These are phyloP conservation scores for Epichloe festucae DNA, from an alignment of 2,329 filamentous ascomycete species.

Conservation along the genomic window DNA sequence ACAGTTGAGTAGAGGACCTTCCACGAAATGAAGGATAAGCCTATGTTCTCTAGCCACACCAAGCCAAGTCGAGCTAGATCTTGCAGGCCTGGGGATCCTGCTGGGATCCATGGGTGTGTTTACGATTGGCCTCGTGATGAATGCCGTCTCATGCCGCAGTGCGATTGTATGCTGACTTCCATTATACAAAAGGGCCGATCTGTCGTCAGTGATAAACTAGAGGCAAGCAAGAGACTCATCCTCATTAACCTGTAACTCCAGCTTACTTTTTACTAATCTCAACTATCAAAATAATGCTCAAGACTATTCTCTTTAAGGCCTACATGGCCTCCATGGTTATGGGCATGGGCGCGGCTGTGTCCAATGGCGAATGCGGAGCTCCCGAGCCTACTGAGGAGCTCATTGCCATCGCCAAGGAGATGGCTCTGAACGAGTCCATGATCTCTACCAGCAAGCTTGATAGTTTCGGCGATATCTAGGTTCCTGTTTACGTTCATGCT, in stretches of 20 bases:
- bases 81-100: not conserved
- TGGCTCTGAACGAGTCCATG: not conserved
- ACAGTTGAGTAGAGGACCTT: not conserved
- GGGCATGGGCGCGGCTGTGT: not conserved
- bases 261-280: not conserved
- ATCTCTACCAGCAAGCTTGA: not conserved
- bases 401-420: not conserved
- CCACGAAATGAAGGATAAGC: not conserved
- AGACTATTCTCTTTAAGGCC: not conserved
- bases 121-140: not conserved
- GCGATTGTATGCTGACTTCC: not conserved
- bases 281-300: not conserved
- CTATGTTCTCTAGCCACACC: not conserved
- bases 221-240: not conserved
- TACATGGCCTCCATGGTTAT: not conserved
- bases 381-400: slow-evolving; percentile 1
- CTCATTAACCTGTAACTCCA: not conserved
- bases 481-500: not conserved
- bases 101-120: not conserved
- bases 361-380: not conserved
- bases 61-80: not conserved
- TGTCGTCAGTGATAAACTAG: not conserved
- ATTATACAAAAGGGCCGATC: not conserved
- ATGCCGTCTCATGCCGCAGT: not conserved
- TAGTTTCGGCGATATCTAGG: no score